phyloP scores from a whole-genome alignment of 306 rosid genomes.

The Prunus campanulata region DNA sequence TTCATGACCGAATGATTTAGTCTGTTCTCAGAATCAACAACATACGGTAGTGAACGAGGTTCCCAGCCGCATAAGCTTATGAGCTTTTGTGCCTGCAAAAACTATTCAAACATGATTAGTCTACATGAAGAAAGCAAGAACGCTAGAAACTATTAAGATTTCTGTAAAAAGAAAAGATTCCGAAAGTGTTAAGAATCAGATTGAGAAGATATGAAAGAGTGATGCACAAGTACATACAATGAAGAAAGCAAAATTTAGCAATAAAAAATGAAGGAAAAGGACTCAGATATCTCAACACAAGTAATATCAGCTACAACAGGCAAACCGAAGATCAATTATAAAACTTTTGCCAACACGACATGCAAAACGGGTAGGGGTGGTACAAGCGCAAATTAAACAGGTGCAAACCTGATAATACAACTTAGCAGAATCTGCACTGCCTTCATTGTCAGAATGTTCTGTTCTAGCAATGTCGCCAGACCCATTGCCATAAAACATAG shows the following conservation, averaged over 20 bases:
- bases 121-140: slow-evolving; percentile 14
- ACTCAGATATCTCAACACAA: background rate
- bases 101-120: slow-evolving; percentile 8
- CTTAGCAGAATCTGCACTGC: slow-evolving; percentile 41
- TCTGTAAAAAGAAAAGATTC: background rate
- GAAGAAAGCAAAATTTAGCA: background rate
- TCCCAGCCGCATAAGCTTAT: slow-evolving; percentile 91
- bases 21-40: slow-evolving; percentile 51
- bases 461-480: slow-evolving; percentile 38
- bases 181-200: background rate
- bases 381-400: slow-evolving; percentile 10
- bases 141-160: slow-evolving; percentile 8
- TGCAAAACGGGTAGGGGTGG: background rate
- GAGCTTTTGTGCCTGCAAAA: slow-evolving; percentile 76
- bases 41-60: slow-evolving; percentile 72
- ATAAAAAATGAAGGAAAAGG: background rate
- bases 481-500: slow-evolving; percentile 41
- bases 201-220: background rate
- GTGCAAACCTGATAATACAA: slow-evolving; percentile 66
- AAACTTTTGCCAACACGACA: background rate
- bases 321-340: slow-evolving; percentile 7
- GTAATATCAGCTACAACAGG: slow-evolving; percentile 4
- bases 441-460: slow-evolving; percentile 46
- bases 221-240: background rate
- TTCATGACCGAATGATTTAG: slow-evolving; percentile 42